Evolutionary conservation across 768 basidiomycete genomes (phyloP), one percentile per base, ranked within the genome.

Genomic region (Gyrodon lividus): DNA sequence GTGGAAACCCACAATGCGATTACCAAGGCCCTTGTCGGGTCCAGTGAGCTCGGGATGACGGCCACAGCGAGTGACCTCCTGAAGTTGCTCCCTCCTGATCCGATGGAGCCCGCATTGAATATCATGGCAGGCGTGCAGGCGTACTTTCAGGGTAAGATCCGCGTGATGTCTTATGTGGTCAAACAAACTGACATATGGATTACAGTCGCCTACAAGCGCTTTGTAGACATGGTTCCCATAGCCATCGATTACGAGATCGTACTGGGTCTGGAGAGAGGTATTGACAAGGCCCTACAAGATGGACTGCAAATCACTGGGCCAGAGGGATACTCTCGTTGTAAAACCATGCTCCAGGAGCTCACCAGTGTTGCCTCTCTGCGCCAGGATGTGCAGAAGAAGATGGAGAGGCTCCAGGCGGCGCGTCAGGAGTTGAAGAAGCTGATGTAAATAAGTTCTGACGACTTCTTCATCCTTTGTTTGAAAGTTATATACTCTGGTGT

Each of bases 41-140:
- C 59, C 5, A 47, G n/a, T 1, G 52, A 55, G 28, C 20, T 50
- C 22, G 60, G 60, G 0, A 54, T 81, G 4, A 13, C 44, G 0
- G 70, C 70, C 5, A 68, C 70, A 30, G 62, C 76, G 0, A 65
- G 69, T 7, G 78, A 82, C 38, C 56, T 85, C 0, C 51, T 72
- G 0, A 80, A 74, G 55, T 63, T 86, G 2, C 66, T 81, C 1
- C 74, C 77, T 0, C 45, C 70, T 0, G 82, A 84, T 54, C 66
- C 67, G 8, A 77, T 76, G 73, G 81, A 80, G 42, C 75, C 77
- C 0, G 83, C 82, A 0, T 58, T 87, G 6, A 56, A 66, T 4
- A 83, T 87, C 56, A 87, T 87, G 84, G 82, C 83, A 0, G 75
- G 80, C 37, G 82, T 86, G 2, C 72, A 83, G 4, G 84, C 81